Base-by-base conservation (phyloP, 2,329 filamentous ascomycete species). In the Lecanosticta acicola region DNA sequence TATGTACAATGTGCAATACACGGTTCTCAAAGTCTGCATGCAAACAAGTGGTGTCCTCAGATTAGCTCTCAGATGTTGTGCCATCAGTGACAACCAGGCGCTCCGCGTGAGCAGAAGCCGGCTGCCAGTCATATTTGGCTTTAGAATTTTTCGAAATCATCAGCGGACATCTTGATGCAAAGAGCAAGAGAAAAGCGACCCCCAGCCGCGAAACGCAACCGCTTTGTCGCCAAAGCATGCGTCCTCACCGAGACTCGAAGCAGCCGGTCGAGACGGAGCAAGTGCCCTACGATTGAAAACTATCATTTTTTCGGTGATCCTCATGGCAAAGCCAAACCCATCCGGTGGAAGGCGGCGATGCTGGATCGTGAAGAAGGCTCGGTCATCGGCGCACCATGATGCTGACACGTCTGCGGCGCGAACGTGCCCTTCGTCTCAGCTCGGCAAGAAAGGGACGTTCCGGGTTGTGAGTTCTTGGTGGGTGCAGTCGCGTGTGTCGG, bases 251-350 rank as follows among this genome's bases (percentile, higher is more conserved):
- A 45, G 38, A 18, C 42, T 41, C 29, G 20, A 18, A 45, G 38
- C 33, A 42, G 43, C 45, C 42, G 39, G 46, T 39, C 16, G 49
- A 53, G 54, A 59, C 59, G 59, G 59, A 63, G 61, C 63, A 53
- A 62, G 54, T 55, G 57, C 47, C 55, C 55, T 62, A 53, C 62
- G 63, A 63, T 66, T 66, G 63, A 66, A 66, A 66, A 66, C 63
- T 66, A 66, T 63, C 59, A 36, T 60, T 55, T 55, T 41, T 43
- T 19, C 48, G 40, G 33, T 49, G 49, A 49, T 55, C 57, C 52
- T 61, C 58, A 61, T 51, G 46, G 56, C 57, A 52, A 43, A 24
- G 29, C 17, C 37, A 37, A 17, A 19, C 3, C 35, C 16, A 14
- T 35, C 33, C 16, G 13, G 7, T 14, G 33, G 33, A 35, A 5